Evolutionary conservation across 2,329 filamentous ascomycete genomes (phyloP), one percentile per base, ranked within the genome.

Genomic region (Furcasterigmium sp.): DNA sequence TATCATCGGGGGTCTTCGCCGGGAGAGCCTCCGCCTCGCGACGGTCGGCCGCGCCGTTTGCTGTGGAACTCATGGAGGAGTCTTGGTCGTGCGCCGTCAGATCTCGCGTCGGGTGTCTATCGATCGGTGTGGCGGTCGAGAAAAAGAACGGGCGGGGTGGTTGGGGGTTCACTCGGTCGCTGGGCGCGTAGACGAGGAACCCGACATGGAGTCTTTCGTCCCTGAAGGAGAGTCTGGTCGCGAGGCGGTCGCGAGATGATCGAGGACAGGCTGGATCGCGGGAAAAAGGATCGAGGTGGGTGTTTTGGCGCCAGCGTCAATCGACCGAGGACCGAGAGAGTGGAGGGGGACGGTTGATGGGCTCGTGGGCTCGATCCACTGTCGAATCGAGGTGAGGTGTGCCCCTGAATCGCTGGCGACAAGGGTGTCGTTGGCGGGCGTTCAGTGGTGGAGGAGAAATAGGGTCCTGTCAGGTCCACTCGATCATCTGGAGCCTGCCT

Each of bases 11-110:
- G n/a, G 37, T 42, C 32, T 25, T 28, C 10, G 44, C 50, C 43
- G 46, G 45, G 49, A 44, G 50, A 30, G 81, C 78, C 19, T 37
- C 39, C 25, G 41, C 37, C 25, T 46, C 37, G 41, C 55, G 37
- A 26, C 44, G 42, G 38, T 47, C 45, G 30, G 47, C 45, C 36
- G 51, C 55, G 63, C 52, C 59, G 56, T 61, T 58, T 49, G 59
- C 53, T 50, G 53, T 55, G 43, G 52, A 58, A 53, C 57, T 59
- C 62, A 65, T 64, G 46, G 41, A 17, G 15, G 32, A 8, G n/a
- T 32, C 14, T 32, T 13, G 14, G 13, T 32, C 13, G 29, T 18
- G 5, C 17, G 32, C n/a, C 9, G 32, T 35, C 23, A 7, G 23
- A 26, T 26, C 7, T 26, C 23, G 23, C 7, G 7, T 26, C 23